Evolutionary conservation across 108 stramenopile genomes (phyloP).

Genomic region (Fistulifera pelliculosa): DNA sequence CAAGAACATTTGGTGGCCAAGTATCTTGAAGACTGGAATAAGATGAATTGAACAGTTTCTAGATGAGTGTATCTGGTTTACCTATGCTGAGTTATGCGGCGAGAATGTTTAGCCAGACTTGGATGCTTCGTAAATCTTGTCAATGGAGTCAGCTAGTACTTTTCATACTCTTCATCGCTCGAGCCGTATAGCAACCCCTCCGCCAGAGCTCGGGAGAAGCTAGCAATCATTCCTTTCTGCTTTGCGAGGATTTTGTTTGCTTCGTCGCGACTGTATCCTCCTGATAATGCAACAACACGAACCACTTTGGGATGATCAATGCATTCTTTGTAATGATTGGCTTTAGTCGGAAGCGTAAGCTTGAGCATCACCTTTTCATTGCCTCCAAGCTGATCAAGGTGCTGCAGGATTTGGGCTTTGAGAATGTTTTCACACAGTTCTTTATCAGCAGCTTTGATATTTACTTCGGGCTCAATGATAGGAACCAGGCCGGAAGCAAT

Average conservation of each 20-base stretch:
- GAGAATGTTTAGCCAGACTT: constrained; percentile 8
- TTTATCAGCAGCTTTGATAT: constrained; percentile 56
- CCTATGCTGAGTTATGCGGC: too few relatives aligned
- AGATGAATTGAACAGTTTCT: not conserved
- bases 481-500: constrained; percentile 50
- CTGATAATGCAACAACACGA: constrained; percentile 66
- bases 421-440: constrained; percentile 50
- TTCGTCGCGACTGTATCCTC: constrained; percentile 61
- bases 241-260: constrained; percentile 41
- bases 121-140: constrained; percentile 45
- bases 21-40: constrained; percentile 33
- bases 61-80: too few relatives aligned
- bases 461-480: constrained; percentile 78
- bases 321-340: constrained; percentile 51
- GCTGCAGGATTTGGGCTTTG: constrained; percentile 36
- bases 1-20: constrained; percentile 22
- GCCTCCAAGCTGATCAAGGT: constrained; percentile 36
- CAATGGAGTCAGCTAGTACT: constrained; percentile 44
- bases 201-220: constrained; percentile 70
- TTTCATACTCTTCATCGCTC: constrained; percentile 51
- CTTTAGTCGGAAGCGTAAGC: constrained; percentile 51
- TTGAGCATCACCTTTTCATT: constrained; percentile 64
- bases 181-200: constrained; percentile 50
- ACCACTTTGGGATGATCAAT: constrained; percentile 59
- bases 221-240: constrained; percentile 63